Evolutionary conservation across 768 basidiomycete genomes (phyloP), one percentile per base, ranked within the genome.

Genomic region (Punctularia strigosozonata): DNA sequence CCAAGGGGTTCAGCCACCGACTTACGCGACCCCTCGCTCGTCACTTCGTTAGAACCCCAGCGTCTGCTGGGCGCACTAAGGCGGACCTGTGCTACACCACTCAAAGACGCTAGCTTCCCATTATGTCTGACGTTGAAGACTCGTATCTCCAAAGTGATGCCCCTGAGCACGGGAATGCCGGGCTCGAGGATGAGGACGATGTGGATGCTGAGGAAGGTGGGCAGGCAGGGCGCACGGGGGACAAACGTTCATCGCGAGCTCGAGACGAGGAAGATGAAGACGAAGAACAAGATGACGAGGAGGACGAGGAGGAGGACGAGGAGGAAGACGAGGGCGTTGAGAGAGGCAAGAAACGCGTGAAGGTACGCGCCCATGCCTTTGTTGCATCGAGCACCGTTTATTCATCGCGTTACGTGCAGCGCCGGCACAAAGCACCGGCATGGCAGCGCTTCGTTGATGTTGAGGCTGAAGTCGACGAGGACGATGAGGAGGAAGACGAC

Each of bases 401-500:
- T 20, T 6, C 23, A 23, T 45, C 37, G 31, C 22, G 35, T 39
- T 20, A 17, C 31, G 25, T 36, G 43, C 32, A 79, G 76, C 77
- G 71, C 43, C 73, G 77, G 43, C 80, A 82, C 56, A 80, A 73
- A 19, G 20, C 10, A 58, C 73, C 74, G 36, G 65, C 69, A 14
- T 70, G 75, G 19, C 84, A 76, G 55, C 79, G 80, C 46, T 99
- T 91, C 79, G 67, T 98, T 48, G 95, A 98, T 75, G 72, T 92
- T 41, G 89, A 94, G 63, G 91, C 90, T 39, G 89, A 90, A 55
- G 92, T 94, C 15, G 90, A 90, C 48, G 91, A 95, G 22, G 95
- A 98, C 15, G 95, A 97, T 3, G 94, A 95, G 25, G 95, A 97
- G 19, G 83, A 84, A 3, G 90, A 94, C 15, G 88, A 80, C 5